These are phyloP conservation scores for Kokia cookei DNA, from an alignment of 441 rosid species.

Conservation along the genomic window DNA sequence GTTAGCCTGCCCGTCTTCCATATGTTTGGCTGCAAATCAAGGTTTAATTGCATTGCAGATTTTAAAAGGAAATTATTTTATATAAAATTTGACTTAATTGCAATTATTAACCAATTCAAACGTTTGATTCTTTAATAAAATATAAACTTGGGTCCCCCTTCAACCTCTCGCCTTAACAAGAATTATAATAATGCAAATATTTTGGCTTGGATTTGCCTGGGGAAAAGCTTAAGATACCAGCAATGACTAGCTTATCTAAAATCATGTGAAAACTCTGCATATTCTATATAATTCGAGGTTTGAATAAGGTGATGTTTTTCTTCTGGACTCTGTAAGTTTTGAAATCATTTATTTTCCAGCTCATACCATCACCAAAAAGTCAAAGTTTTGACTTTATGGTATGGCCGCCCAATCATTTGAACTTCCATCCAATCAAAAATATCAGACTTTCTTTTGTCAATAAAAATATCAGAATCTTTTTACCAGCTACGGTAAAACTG, in stretches of 20 bases:
- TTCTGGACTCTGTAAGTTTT: neutral
- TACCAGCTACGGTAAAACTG: no score
- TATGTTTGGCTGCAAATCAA: neutral
- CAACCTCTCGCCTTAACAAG: neutral
- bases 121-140: neutral
- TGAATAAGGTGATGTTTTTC: neutral
- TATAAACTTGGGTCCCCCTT: neutral
- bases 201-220: neutral
- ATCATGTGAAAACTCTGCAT: neutral
- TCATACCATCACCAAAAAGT: slow-evolving; percentile 17
- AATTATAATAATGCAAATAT: neutral
- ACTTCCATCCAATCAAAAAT: slow-evolving; percentile 5
- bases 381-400: slow-evolving; percentile 18
- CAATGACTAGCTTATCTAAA: neutral
- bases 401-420: slow-evolving; percentile 16
- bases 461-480: neutral
- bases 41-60: neutral
- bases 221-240: neutral
- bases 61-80: neutral
- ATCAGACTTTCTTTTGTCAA: neutral
- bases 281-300: neutral
- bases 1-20: neutral
- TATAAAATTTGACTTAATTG: neutral
- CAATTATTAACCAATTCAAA: neutral
- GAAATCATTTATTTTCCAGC: neutral